Evolutionary conservation across 164 flowering plant species (phyloP), one percentile per base, ranked within the genome.

Genomic region (Santalum album): DNA sequence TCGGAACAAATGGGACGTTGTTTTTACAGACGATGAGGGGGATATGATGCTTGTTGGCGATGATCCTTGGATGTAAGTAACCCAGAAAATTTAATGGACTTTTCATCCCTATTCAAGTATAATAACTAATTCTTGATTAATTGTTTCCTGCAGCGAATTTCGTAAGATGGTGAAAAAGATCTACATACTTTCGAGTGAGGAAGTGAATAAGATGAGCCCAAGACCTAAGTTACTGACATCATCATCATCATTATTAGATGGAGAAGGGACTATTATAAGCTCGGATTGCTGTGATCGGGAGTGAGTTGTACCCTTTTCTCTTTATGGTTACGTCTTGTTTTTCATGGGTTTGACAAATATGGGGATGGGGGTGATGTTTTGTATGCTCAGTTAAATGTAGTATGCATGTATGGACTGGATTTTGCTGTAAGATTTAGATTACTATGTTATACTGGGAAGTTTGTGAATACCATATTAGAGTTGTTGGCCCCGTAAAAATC

Each of bases 11-110:
- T 88, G 91, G 90, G 65, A 67, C 26, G 64, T 89, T 45, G 83
- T 83, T 24, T 89, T 70, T 54, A 82, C 86, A 1, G 96, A 89
- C 54, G 73, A 82, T 50, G 94, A 83, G 51, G 92, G 90, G 4
- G 91, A 89, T 51, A 77, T 78, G 86, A 86, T 89, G 94, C 86
- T 83, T 24, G 81, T 78, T 52, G 94, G 96, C 2, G 94, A 86
- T 71, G 85, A 84, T 65, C 87, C 89, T 10, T 89, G 94, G 96
- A 71, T 26, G 96, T 87, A 67, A 83, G 90, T 76, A 20, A 7
- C 49, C 47, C 42, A 27, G 7, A 36, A 17, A 45, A 24, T 14
- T 65, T 19, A 18, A 21, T 17, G 36, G 9, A 3, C 14, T 11
- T 49, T 10, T 27, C 35, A 39, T 38, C 21, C 44, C 10, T 19